phyloP scores from a whole-genome alignment of 192 early-diverging fungal species.

The Coemansia sp. region DNA sequence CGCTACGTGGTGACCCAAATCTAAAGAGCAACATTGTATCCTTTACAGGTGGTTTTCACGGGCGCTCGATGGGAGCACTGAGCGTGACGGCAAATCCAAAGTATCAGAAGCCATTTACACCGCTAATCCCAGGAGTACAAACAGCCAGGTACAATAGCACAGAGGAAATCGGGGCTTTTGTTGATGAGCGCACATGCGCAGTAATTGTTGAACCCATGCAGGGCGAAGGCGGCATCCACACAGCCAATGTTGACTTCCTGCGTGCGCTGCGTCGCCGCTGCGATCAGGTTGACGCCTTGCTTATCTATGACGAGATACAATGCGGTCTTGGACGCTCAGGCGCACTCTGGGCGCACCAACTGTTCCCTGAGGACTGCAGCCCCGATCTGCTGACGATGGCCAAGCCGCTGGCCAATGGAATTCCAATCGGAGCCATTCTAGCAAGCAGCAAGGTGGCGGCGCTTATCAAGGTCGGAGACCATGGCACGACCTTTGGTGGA shows the following conservation, averaged over 20 bases:
- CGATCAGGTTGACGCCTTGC: conserved; percentile 79
- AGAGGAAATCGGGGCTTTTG: conserved; percentile 57
- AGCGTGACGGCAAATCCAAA: conserved; percentile 92
- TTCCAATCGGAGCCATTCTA: conserved; percentile 94
- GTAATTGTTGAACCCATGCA: conserved; percentile 97
- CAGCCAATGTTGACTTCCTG: conserved; percentile 74
- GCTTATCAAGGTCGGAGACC: conserved; percentile 85
- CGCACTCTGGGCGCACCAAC: conserved; percentile 81
- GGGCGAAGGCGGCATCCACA: conserved; percentile 91
- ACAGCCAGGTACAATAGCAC: conserved; percentile 75
- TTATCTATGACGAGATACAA: conserved; percentile 97
- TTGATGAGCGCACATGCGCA: conserved; percentile 79
- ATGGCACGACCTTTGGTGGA: conserved; percentile 98
- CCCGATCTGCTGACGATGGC: conserved; percentile 96
- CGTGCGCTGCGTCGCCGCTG: conserved; percentile 73
- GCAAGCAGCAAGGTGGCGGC: conserved; percentile 73
- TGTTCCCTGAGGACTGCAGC: conserved; percentile 61
- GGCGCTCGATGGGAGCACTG: conserved; percentile 91
- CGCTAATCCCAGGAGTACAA: conserved; percentile 83
- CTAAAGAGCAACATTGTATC: conserved; percentile 76
- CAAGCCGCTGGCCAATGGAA: conserved; percentile 95
- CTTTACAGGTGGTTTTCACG: conserved; percentile 94
- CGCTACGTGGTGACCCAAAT: conserved; percentile 50
- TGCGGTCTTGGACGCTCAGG: conserved; percentile 91
- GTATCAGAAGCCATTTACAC: conserved; percentile 93